Percentiles rank a stretch among this genome's conserved stretches.
Evolutionary conservation across 2,329 filamentous ascomycete species (phyloP).

Genomic region (Aspergillus oerlinghausenensis): DNA sequence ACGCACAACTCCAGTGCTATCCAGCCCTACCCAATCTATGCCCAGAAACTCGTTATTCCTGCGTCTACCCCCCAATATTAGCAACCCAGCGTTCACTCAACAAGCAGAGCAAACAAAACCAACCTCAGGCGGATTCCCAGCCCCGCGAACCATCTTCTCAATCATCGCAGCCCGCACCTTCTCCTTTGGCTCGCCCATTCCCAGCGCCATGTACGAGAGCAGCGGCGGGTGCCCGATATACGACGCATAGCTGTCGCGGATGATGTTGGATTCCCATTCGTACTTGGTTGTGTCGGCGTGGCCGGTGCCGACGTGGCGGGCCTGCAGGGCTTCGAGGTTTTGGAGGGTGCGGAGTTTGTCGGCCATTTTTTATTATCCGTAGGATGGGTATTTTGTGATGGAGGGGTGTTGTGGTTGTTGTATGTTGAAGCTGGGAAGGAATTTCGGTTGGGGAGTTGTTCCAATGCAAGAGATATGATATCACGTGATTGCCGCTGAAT

Average conservation of each 20-base stretch:
- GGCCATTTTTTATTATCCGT: slow-evolving; percentile 52
- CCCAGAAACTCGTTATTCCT: background rate
- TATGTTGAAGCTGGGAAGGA: background rate
- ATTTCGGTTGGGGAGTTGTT: background rate
- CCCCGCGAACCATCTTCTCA: slow-evolving; percentile 61
- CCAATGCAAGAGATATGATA: background rate
- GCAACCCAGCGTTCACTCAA: background rate
- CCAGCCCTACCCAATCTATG: background rate
- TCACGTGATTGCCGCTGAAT: slow-evolving; percentile 7
- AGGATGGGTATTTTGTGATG: background rate
- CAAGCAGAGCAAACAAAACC: background rate
- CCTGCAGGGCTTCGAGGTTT: slow-evolving; percentile 93
- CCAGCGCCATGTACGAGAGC: slow-evolving; percentile 52
- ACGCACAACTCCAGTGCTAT: background rate
- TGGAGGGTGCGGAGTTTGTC: slow-evolving; percentile 97
- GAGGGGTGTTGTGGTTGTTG: background rate
- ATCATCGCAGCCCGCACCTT: slow-evolving; percentile 73
- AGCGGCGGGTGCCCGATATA: slow-evolving; percentile 87
- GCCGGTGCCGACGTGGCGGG: slow-evolving; percentile 92
- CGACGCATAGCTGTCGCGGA: slow-evolving; percentile 85
- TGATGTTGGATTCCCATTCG: slow-evolving; percentile 95
- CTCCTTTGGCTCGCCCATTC: slow-evolving; percentile 73
- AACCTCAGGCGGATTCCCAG: slow-evolving; percentile 58
- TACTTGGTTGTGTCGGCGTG: slow-evolving; percentile 95
- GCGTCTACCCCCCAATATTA: background rate